Base-by-base conservation (phyloP, 2,329 filamentous ascomycete species). In the Trichoderma atrobrunneum region DNA sequence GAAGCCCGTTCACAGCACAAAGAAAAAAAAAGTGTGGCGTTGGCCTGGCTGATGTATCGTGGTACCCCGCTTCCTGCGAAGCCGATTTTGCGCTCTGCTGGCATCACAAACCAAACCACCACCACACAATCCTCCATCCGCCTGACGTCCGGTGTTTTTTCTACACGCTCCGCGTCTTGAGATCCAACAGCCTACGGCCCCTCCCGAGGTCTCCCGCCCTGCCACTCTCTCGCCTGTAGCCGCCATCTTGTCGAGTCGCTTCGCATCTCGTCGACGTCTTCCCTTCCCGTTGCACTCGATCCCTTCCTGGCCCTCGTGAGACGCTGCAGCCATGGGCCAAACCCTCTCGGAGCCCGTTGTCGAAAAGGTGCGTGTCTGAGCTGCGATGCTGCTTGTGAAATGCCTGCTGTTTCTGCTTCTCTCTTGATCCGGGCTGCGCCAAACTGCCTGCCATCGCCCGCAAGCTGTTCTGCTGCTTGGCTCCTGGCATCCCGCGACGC, bases 321-420 rank as follows among this genome's bases (percentile, higher is more conserved):
- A 71, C 75, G 76, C 73, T 76, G 76, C 70, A 80, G 76, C 75
- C 85, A 99, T 99, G 96, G 96, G 96, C 89, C 96, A 99, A 88
- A 99, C 96, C 84, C 91, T 99, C 81, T 98, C 95, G 80, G 96
- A 99, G 88, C 96, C 96, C 80, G 95, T 99, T 80, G 93, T 97
- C 83, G 96, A 98, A 82, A 99, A 99, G 95, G 96, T 99, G 76
- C 76, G 80, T 79, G 72, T 36, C 24, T 98, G 75, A 75, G 80
- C 36, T 79, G 72, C 34, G 34, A 60, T 43, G 60, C 34, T 66
- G 66, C 26, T 16, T n/a, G 26, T 60, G 57, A 72, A 71, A n/a
- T 51, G 7, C 73, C 48, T 68, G 56, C 72, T 70, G 28, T 61
- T 51, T 28, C 21, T 32, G 21, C 36, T n/a, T 43, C 3, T 18